Evolutionary conservation across 2,329 filamentous ascomycete genomes (phyloP).

Genomic region (Ophiostoma sp.): DNA sequence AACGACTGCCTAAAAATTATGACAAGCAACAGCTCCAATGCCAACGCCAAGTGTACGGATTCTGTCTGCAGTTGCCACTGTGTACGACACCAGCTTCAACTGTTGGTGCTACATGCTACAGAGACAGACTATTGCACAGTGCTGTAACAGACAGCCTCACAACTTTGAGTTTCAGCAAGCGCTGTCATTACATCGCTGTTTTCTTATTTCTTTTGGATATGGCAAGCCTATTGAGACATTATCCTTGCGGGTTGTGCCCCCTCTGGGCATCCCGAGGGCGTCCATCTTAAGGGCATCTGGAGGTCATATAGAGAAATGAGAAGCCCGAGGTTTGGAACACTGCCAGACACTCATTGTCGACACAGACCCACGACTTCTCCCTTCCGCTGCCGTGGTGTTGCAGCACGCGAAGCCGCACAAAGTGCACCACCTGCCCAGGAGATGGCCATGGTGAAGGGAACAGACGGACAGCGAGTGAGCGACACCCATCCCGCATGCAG

Average conservation of each 20-base stretch:
- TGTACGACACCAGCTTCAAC: neutral
- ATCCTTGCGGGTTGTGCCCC: neutral
- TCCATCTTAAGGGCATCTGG: too few species aligned
- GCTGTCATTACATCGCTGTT: neutral
- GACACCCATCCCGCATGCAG: neutral
- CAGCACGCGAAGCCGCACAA: slow-evolving; percentile 23
- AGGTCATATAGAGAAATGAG: neutral
- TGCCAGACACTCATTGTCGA: neutral
- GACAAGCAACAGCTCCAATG: neutral
- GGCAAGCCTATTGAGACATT: neutral
- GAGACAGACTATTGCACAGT: neutral
- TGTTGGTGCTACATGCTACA: slow-evolving; percentile 8
- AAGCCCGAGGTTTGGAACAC: neutral
- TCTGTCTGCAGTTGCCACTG: neutral
- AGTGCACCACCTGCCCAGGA: neutral
- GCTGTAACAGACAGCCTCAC: neutral
- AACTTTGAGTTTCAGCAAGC: neutral
- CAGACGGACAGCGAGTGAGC: neutral
- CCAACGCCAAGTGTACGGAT: neutral
- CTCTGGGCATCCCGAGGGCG: neutral
- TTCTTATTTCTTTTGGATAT: neutral
- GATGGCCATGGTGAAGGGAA: neutral
- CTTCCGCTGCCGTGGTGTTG: slow-evolving; percentile 6
- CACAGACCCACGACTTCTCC: neutral
- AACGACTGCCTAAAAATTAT: neutral